A percentile compares a stretch with the other conserved stretches of the same genome.
Evolutionary conservation across 164 flowering plant species (phyloP).

Genomic region (Chimonanthus salicifolius): DNA sequence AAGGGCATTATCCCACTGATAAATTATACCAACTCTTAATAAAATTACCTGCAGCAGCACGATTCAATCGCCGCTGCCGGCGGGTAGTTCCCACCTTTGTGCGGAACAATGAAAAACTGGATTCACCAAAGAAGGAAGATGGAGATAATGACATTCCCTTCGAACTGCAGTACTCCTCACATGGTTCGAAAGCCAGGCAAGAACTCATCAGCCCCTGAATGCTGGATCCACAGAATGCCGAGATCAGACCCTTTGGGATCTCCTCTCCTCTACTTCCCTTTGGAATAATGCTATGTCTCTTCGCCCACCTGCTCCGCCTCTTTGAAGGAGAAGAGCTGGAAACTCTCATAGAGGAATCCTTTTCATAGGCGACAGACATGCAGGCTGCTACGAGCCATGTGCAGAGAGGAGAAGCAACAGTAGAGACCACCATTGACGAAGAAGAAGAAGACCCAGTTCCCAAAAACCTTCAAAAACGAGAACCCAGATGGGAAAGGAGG

Average conservation of each 20-base stretch:
- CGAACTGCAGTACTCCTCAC: constrained; percentile 38
- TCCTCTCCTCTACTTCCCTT: not conserved
- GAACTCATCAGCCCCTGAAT: constrained; percentile 51
- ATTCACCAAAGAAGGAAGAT: constrained; percentile 25
- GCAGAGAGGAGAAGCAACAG: not conserved
- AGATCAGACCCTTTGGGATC: constrained; percentile 10
- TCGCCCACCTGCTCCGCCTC: not conserved
- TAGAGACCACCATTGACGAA: not conserved
- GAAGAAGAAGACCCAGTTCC: no score
- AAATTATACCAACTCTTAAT: not conserved
- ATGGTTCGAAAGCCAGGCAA: constrained; percentile 56
- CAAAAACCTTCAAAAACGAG: no score
- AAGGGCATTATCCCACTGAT: no score
- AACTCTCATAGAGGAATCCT: not conserved
- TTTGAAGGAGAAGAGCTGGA: not conserved
- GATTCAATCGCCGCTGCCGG: constrained; percentile 33
- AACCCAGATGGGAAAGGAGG: no score
- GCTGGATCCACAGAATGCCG: constrained; percentile 24
- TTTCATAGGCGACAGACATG: not conserved
- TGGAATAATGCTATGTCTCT: not conserved
- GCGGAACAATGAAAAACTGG: constrained; percentile 37
- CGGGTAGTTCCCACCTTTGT: constrained; percentile 26
- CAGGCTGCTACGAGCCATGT: not conserved
- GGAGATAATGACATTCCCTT: constrained; percentile 23
- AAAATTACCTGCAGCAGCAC: constrained; percentile 36